Conservation (phyloP, 148 eudicot genomes). For the Cornus florida region DNA sequence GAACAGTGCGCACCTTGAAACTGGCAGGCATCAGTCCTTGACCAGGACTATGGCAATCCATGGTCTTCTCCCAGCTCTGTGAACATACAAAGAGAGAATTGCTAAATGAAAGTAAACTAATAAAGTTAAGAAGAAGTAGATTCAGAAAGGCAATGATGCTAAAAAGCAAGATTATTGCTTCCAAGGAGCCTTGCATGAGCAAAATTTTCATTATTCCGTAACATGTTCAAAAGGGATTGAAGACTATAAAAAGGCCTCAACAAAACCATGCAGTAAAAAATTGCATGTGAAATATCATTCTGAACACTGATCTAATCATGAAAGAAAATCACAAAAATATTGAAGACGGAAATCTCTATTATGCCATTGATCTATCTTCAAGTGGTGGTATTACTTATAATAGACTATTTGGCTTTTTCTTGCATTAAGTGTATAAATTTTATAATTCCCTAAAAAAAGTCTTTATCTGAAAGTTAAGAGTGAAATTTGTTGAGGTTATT, state of each 20-base stretch:
- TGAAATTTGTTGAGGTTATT: not conserved
- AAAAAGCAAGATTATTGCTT: not conserved
- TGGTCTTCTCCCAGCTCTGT: conserved; percentile 84
- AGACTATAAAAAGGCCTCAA: not conserved
- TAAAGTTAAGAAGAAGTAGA: not conserved
- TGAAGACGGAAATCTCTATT: not conserved
- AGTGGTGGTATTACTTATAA: not conserved
- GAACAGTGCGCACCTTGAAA: conserved; percentile 62
- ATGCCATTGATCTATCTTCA: not conserved
- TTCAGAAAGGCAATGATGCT: not conserved
- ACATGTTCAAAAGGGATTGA: not conserved
- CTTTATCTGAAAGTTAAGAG: not conserved
- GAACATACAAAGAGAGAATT: not conserved
- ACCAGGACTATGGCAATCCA: conserved; percentile 81
- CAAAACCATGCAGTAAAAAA: not conserved
- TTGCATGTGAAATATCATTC: not conserved
- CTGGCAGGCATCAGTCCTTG: conserved; percentile 83
- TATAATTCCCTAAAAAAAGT: not conserved
- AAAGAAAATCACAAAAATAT: too few relatives aligned
- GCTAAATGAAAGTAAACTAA: not conserved
- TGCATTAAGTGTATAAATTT: not conserved
- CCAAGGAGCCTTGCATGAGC: not conserved
- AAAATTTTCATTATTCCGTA: not conserved
- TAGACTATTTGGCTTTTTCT: not conserved
- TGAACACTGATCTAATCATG: not conserved